Base-by-base conservation (phyloP, 2,329 filamentous ascomycete genomes). In the Trichoderma asperellum region DNA sequence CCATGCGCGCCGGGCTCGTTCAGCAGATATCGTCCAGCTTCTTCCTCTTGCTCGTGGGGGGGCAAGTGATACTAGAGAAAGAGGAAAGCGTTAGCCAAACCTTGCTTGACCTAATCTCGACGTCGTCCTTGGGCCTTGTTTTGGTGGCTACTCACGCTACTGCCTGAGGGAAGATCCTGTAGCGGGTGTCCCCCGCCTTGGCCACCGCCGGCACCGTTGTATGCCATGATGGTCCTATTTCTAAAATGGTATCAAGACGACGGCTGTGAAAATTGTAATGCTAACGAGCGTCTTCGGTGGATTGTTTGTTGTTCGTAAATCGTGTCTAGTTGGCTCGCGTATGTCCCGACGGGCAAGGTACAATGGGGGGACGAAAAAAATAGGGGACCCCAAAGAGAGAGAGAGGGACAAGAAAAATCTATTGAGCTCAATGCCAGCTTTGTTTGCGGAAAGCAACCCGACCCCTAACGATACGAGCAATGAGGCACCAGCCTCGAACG, bases 131-230 rank as follows among this genome's bases (percentile, higher is more conserved):
- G 18, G 18, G 8, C 18, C 32, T 29, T 35, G 43, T 52, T 27
- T 37, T 37, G 37, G 64, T 52, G 21, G 55, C 64, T 73, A 82
- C 89, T 83, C 84, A 92, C 91, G 77, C 83, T 84, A 76, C 83
- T 84, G 70, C 85, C 85, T 70, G 85, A 79, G 71, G 88, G 86
- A 40, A 92, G 83, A 76, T 93, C 90, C 77, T 92, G 88, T 76
- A 92, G 80, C 70, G 84, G 86, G 78, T 92, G 89, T 74, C 88
- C 79, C 65, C 76, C 86, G 68, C 88, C 83, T 73, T 82, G 79
- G 73, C 86, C 86, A 77, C 86, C 85, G 80, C 85, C 84, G 76
- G 83, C 80, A 77, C 87, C 87, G 80, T 88, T 87, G 82, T 91
- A 91, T 76, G 89, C 89, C 81, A 83, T 83, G 70, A 69, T 79